phyloP scores from a whole-genome alignment of 352 stramenopile genomes.

The Heterotrichella gracilis region DNA sequence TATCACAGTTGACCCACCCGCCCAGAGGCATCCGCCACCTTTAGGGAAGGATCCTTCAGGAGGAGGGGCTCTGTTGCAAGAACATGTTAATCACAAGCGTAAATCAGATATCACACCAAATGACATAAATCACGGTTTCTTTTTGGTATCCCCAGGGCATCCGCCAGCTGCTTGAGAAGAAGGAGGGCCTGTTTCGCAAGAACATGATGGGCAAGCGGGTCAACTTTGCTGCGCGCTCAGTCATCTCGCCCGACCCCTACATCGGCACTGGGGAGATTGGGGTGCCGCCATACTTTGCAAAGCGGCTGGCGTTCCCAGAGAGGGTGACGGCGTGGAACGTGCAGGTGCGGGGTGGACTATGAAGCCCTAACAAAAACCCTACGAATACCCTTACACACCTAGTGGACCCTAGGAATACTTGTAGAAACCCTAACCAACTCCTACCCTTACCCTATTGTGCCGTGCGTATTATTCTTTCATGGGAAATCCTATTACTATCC shows the following conservation, averaged over 20 bases:
- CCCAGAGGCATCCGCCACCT: too few relatives aligned
- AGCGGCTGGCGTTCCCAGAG: slow-evolving; percentile 80
- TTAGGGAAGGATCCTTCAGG: too few relatives aligned
- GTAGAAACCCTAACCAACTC: slow-evolving; percentile 70
- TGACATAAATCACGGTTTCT: too few relatives aligned
- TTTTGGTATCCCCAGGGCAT: slow-evolving; percentile 43
- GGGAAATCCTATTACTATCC: too few relatives aligned
- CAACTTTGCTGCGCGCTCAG: slow-evolving; percentile 87
- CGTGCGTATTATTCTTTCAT: too few relatives aligned
- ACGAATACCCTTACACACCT: too few relatives aligned
- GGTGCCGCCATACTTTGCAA: slow-evolving; percentile 80
- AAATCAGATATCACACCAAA: too few relatives aligned
- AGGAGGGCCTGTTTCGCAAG: slow-evolving; percentile 97
- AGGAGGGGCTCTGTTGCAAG: too few relatives aligned
- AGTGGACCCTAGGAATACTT: slow-evolving; percentile 69
- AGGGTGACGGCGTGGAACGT: slow-evolving; percentile 89
- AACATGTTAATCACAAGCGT: too few relatives aligned
- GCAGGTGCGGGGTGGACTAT: too few relatives aligned
- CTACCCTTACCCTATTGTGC: slow-evolving; percentile 81
- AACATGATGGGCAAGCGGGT: slow-evolving; percentile 97
- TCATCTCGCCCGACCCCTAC: slow-evolving; percentile 96
- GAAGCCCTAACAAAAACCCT: too few relatives aligned
- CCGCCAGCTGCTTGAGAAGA: slow-evolving; percentile 91
- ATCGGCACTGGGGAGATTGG: slow-evolving; percentile 98
- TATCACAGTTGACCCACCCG: too few relatives aligned